Percentiles rank a stretch among this genome's conserved stretches.
phyloP scores from a whole-genome alignment of 148 eudicot genomes.

The Rhododendron williamsianum region DNA sequence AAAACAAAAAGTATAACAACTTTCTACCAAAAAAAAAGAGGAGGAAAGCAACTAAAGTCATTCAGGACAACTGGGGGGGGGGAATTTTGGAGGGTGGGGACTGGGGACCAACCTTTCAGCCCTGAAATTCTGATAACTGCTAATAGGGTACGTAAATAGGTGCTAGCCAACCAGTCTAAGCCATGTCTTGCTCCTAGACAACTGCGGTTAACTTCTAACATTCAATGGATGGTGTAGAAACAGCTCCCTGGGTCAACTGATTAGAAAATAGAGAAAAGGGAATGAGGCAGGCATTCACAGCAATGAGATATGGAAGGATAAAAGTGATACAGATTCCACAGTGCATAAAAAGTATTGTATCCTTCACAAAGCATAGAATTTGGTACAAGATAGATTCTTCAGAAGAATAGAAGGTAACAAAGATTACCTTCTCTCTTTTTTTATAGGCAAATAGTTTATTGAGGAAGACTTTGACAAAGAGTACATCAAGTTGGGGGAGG shows the following conservation, averaged over 20 bases:
- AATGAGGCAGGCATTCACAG: not conserved
- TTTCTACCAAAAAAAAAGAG: not conserved
- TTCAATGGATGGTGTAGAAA: conserved; percentile 4
- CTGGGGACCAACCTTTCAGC: not conserved
- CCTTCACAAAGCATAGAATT: not conserved
- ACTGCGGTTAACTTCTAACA: conserved; percentile 1
- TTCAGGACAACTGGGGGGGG: not conserved
- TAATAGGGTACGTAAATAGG: not conserved
- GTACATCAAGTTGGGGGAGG: too few relatives aligned
- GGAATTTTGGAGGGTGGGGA: not conserved
- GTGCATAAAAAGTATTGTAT: not conserved
- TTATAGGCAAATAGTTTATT: too few relatives aligned
- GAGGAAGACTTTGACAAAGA: too few relatives aligned
- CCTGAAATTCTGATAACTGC: not conserved
- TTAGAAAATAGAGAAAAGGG: not conserved
- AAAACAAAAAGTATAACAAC: not conserved
- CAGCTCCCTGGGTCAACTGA: not conserved
- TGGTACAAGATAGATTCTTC: not conserved
- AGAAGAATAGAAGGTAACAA: not conserved
- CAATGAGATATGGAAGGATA: not conserved
- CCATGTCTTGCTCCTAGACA: not conserved
- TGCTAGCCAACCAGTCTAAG: conserved; percentile 5
- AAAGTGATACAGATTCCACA: not conserved
- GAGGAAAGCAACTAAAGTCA: not conserved
- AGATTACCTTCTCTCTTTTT: not conserved